A percentile compares a stretch with the other conserved stretches of the same genome.
These are phyloP conservation scores for Antitrichia curtipendula DNA, from an alignment of 225 moss, liverwort and hornwort genomes.

Conservation along the genomic window DNA sequence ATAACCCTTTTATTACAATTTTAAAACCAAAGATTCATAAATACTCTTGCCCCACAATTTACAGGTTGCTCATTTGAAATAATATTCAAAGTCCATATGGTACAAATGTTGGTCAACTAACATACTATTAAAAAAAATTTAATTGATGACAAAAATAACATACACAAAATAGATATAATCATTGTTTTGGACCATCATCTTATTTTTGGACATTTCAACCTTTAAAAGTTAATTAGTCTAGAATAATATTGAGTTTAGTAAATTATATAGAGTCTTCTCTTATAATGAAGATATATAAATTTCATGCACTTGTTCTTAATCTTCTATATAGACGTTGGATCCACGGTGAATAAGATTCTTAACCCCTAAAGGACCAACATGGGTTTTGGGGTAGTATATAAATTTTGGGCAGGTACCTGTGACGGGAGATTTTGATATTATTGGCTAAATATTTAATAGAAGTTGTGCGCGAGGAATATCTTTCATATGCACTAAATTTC, in stretches of 20 bases:
- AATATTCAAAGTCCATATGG: accelerated
- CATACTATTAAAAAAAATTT: too few species aligned
- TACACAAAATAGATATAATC: background rate
- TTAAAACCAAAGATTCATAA: background rate
- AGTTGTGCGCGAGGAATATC: too few species aligned
- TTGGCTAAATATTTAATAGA: too few species aligned
- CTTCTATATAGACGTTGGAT: background rate
- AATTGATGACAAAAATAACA: too few species aligned
- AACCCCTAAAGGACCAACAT: too few species aligned
- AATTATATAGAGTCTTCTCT: background rate
- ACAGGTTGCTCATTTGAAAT: background rate
- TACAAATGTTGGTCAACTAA: background rate
- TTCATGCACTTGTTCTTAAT: background rate
- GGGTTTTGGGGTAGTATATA: too few species aligned
- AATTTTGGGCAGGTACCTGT: too few species aligned
- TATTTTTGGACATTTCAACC: background rate
- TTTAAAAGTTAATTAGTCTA: background rate
- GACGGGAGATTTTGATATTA: too few species aligned
- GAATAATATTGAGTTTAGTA: background rate
- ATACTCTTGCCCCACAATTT: background rate
- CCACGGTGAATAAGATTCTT: background rate
- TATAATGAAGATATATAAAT: background rate
- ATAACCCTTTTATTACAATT: background rate
- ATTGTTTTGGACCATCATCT: background rate
- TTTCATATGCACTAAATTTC: too few species aligned